Conservation (phyloP, 2,329 filamentous ascomycete species). For the Talaromyces sp. region DNA sequence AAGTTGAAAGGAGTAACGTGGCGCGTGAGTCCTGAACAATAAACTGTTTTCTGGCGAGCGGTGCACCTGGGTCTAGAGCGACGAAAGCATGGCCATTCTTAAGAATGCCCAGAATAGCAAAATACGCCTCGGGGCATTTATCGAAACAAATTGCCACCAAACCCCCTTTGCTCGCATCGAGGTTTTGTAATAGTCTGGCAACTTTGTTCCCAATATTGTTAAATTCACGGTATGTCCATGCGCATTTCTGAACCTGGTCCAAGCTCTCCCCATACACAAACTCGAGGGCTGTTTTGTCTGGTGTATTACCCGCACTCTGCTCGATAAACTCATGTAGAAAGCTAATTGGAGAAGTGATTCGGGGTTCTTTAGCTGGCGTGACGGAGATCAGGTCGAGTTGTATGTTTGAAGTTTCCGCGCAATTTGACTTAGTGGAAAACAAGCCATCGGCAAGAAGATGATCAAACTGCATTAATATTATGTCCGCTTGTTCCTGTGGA, state of each 20-base stretch:
- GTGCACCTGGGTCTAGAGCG: constrained; percentile 70
- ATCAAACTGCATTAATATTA: constrained; percentile 69
- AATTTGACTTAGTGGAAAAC: constrained; percentile 36
- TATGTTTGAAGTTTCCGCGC: constrained; percentile 33
- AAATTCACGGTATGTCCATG: constrained; percentile 72
- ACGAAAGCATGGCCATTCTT: constrained; percentile 79
- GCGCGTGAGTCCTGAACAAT: constrained; percentile 70
- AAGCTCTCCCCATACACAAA: constrained; percentile 59
- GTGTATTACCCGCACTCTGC: constrained; percentile 47
- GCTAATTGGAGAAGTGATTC: constrained; percentile 52
- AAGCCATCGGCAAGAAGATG: constrained; percentile 56
- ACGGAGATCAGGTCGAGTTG: constrained; percentile 50
- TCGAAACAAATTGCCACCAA: constrained; percentile 75
- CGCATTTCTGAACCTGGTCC: constrained; percentile 40
- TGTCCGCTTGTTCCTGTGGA: constrained; percentile 59
- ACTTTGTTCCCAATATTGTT: constrained; percentile 66
- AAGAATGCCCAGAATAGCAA: constrained; percentile 72
- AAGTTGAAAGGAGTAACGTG: constrained; percentile 55
- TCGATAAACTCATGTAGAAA: constrained; percentile 79
- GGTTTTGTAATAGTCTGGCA: constrained; percentile 55
- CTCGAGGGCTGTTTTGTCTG: constrained; percentile 64
- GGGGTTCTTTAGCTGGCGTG: constrained; percentile 53
- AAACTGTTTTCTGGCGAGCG: constrained; percentile 66
- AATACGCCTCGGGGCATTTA: constrained; percentile 78
- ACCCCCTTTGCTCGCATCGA: constrained; percentile 48